Conservation (phyloP, 768 basidiomycete species). For the Mycena metata region DNA sequence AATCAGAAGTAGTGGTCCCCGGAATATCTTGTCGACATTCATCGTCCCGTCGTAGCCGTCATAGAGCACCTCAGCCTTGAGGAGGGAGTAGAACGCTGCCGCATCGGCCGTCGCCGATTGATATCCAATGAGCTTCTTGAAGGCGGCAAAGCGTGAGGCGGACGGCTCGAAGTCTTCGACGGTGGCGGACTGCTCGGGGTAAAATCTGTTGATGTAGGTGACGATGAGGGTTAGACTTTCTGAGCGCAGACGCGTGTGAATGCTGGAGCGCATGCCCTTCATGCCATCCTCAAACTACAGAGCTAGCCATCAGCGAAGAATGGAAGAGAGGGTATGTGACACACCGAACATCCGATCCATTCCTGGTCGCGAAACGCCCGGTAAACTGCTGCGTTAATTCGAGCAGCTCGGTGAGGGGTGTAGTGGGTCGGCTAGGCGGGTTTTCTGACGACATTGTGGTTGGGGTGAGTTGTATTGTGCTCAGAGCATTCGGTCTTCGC, state of each 20-base stretch:
- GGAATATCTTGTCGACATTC: constrained; percentile 18
- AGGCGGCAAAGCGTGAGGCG: constrained; percentile 28
- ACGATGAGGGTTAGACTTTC: constrained; percentile 6
- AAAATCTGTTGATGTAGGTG: neutral
- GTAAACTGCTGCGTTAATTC: constrained; percentile 6
- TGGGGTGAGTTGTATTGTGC: neutral
- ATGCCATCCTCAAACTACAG: constrained; percentile 22
- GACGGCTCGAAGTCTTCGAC: neutral
- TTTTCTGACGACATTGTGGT: constrained; percentile 6
- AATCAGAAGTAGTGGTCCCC: constrained; percentile 11
- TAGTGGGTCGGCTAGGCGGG: constrained; percentile 3
- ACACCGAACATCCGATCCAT: constrained; percentile 10
- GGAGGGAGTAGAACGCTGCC: constrained; percentile 22
- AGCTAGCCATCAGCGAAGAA: neutral
- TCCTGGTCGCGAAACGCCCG: constrained; percentile 7
- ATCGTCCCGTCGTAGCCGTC: constrained; percentile 24
- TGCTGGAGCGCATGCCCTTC: constrained; percentile 7
- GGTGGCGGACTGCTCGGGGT: too few species aligned
- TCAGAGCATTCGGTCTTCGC: neutral
- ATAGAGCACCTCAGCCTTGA: constrained; percentile 34
- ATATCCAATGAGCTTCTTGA: constrained; percentile 27
- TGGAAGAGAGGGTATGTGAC: neutral
- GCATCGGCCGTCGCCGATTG: constrained; percentile 4
- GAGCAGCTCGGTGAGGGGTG: constrained; percentile 4
- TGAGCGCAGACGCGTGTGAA: constrained; percentile 18